A percentile compares a stretch with the other conserved stretches of the same genome.
Conservation (phyloP, 768 basidiomycete species). For the Lactifluus hygrophoroides region DNA sequence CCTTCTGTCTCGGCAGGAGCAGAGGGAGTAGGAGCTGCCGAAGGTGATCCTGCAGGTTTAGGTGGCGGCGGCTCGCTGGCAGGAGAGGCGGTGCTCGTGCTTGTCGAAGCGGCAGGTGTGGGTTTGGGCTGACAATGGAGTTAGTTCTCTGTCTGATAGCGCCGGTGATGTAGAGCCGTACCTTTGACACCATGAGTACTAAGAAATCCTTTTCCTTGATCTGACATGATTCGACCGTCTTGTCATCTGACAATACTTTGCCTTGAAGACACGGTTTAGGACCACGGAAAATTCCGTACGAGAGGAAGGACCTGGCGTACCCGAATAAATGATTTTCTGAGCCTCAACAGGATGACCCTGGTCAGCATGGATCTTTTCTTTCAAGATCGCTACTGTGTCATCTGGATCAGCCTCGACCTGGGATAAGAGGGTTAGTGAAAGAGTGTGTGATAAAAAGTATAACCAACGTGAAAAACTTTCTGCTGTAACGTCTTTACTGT, state of each 20-base stretch:
- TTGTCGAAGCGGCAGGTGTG: slow-evolving; percentile 30
- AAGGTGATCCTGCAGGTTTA: slow-evolving; percentile 23
- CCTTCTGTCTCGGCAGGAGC: slow-evolving; percentile 29
- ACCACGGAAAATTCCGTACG: slow-evolving; percentile 3
- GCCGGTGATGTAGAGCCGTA: slow-evolving; percentile 27
- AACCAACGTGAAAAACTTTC: slow-evolving; percentile 71
- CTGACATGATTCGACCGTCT: slow-evolving; percentile 77
- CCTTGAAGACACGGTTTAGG: slow-evolving; percentile 39
- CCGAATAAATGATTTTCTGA: slow-evolving; percentile 95
- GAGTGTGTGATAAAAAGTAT: neutral
- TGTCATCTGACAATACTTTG: slow-evolving; percentile 83
- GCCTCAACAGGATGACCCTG: slow-evolving; percentile 66
- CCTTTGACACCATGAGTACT: slow-evolving; percentile 99
- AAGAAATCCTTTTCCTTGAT: slow-evolving; percentile 99
- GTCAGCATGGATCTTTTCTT: slow-evolving; percentile 68
- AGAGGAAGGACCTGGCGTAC: slow-evolving; percentile 34
- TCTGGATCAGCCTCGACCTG: slow-evolving; percentile 70
- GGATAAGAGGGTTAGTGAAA: neutral
- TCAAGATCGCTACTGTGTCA: slow-evolving; percentile 71
- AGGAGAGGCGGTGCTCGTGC: slow-evolving; percentile 26
- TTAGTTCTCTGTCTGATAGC: neutral
- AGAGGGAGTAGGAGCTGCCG: slow-evolving; percentile 29
- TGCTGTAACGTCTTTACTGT: slow-evolving; percentile 94
- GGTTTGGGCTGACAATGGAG: slow-evolving; percentile 44
- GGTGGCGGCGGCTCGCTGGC: slow-evolving; percentile 24